Evolutionary conservation across 305 asterid species (phyloP).

Genomic region (Solanum hybrid): DNA sequence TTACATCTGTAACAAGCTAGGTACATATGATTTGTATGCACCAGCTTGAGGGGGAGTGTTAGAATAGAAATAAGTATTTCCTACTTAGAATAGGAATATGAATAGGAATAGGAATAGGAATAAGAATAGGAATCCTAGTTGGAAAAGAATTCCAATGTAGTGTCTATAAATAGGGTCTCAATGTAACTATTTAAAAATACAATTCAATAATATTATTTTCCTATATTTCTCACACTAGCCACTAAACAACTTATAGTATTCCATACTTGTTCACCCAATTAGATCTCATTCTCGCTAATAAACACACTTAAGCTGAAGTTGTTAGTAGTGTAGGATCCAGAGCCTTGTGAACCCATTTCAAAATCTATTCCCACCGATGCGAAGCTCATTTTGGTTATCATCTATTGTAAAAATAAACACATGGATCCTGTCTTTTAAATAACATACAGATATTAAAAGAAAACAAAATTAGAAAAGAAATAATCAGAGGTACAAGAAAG

Average conservation of each 20-base stretch:
- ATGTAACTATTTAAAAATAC: no score
- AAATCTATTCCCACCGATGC: background rate
- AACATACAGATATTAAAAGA: background rate
- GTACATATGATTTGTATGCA: no score
- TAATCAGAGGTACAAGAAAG: background rate
- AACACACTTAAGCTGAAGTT: background rate
- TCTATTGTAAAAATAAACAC: background rate
- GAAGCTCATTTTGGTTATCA: background rate
- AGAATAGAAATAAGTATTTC: no score
- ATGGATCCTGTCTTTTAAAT: background rate
- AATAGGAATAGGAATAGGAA: no score
- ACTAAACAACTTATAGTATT: background rate
- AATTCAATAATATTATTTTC: no score
- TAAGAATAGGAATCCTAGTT: no score
- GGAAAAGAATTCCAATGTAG: no score
- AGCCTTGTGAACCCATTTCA: background rate
- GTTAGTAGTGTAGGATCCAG: background rate
- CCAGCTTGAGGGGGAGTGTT: no score
- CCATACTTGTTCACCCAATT: background rate
- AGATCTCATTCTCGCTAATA: background rate
- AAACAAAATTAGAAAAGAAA: conserved; percentile 5
- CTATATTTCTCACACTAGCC: background rate
- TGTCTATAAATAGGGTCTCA: no score
- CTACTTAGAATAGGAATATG: no score
- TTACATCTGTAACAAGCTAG: no score